Conservation (phyloP, 371 early-diverging fungal genomes). For the Lichtheimia hyalospora region DNA sequence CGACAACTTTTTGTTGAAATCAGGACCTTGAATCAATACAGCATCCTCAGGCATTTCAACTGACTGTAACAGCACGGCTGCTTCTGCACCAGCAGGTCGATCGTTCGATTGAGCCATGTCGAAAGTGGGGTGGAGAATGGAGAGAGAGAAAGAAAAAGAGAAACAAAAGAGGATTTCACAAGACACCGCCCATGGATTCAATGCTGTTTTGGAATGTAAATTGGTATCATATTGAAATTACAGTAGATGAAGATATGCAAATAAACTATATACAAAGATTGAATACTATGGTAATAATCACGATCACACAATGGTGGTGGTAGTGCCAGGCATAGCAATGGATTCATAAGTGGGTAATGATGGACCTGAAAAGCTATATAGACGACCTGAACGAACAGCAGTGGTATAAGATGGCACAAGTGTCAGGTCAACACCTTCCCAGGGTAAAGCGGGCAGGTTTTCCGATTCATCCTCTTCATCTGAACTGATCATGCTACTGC, state of each 20-base stretch:
- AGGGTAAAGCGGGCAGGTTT: conserved; percentile 41
- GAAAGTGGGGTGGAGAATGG: neutral
- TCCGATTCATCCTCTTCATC: conserved; percentile 62
- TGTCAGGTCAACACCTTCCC: conserved; percentile 38
- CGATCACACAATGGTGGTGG: too few relatives aligned
- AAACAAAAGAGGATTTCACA: too few relatives aligned
- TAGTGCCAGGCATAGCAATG: conserved; percentile 20
- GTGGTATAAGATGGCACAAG: conserved; percentile 29
- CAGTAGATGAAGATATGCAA: too few relatives aligned
- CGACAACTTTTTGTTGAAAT: conserved; percentile 80
- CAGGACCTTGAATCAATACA: conserved; percentile 78
- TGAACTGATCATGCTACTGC: conserved; percentile 1
- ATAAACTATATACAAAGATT: too few relatives aligned
- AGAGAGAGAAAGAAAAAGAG: neutral
- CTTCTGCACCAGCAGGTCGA: conserved; percentile 24
- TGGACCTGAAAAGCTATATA: conserved; percentile 25
- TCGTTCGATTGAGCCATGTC: neutral
- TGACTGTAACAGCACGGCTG: conserved; percentile 76
- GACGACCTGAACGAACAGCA: conserved; percentile 18
- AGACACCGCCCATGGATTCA: too few relatives aligned
- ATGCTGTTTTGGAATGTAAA: too few relatives aligned
- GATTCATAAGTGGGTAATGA: conserved; percentile 45
- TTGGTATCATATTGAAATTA: too few relatives aligned
- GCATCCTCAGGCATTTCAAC: conserved; percentile 69
- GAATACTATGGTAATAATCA: too few relatives aligned